Base-by-base conservation (phyloP, 352 stramenopile genomes). In the Phytophthora vignae region DNA sequence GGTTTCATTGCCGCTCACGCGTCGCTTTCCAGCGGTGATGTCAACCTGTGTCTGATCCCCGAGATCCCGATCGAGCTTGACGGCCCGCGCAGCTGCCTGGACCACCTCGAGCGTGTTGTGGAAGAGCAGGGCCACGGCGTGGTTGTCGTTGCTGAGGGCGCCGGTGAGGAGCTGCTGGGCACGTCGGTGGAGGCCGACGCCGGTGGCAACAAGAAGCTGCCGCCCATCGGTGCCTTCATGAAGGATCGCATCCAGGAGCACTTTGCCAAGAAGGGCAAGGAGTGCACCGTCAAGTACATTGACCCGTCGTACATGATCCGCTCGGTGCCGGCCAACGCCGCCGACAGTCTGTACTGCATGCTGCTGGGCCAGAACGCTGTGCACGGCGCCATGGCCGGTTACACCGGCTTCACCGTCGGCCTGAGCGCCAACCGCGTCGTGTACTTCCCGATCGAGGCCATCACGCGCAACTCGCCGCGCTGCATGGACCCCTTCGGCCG, bases 301-400 rank as follows among this genome's bases (percentile, higher is more conserved):
- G 97, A 99, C 79, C 97, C 97, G 62, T 98, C 94, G 49, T 99
- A 99, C 83, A 99, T 98, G 92, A 98, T 99, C 74, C 94, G 91
- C 59, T 90, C 80, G 63, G 94, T 99, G 67, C 88, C 96, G 25
- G 95, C 97, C 31, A 99, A 98, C 74, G 90, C 94, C 22, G 91
- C 91, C 46, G 97, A 99, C 62, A 93, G 80, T 68, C 76, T 99
- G 53, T 98, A 99, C 79, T 99, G 98, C 81, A 98, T 99, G 95
- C 91, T 99, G 76, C 88, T 99, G 17, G 95, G 92, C 31, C 97
- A 99, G 83, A 99, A 99, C 82, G 97, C 97, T 21, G 98, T 99
- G 53, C 98, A 99, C 74, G 98, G 97, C 54, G 92, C 96, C 48
- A 99, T 99, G 97, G 97, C 97, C 14, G 98, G 98, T 31, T 99